Base-by-base conservation (phyloP, 345 rosid genomes). In the Nephelium lappaceum region DNA sequence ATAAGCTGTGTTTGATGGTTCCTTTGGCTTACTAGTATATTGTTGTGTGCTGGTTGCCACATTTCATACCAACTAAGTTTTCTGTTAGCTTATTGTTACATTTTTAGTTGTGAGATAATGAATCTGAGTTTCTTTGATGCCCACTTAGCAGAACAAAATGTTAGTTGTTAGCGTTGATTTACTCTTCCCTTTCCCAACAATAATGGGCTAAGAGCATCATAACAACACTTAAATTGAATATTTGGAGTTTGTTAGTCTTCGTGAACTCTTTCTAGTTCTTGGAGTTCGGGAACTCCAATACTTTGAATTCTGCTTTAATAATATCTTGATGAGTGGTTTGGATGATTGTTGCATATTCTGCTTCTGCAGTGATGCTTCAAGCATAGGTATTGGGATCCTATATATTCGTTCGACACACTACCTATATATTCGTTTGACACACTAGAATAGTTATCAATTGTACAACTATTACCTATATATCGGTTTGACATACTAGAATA, bases 281-380 rank as follows among this genome's bases (percentile, higher is more conserved):
- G 87, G 90, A 84, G 87, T 87, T 89, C 83, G 79, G 85, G 77
- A 85, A 77, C 85, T 77, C 85, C 87, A 81, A 87, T n/a, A 39
- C 61, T 12, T n/a, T 27, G 14, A 71, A 31, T 2, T n/a, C 47
- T 11, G 61, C 16, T 15, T 1, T 27, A 24, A 19, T 14, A 24
- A 69, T 24, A 19, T 55, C 62, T 25, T 45, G 39, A 69, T 1
- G 14, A 23, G 51, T 23, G 23, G 19, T 19, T 49, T 49, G 53
- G 53, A 49, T 49, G 18, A 49, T 10, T 49, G 12, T 12, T 49
- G 6, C 5, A 6, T 49, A 49, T 49, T 3, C 15, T 49, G 19
- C 55, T 49, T 49, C 55, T 49, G 12, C 43, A 41, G 43, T 41
- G 43, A 41, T 41, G 43, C 43, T 41, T 41, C 43, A 5, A 6